Conservation (phyloP, 768 basidiomycete genomes). For the Mycena albidolilacea region DNA sequence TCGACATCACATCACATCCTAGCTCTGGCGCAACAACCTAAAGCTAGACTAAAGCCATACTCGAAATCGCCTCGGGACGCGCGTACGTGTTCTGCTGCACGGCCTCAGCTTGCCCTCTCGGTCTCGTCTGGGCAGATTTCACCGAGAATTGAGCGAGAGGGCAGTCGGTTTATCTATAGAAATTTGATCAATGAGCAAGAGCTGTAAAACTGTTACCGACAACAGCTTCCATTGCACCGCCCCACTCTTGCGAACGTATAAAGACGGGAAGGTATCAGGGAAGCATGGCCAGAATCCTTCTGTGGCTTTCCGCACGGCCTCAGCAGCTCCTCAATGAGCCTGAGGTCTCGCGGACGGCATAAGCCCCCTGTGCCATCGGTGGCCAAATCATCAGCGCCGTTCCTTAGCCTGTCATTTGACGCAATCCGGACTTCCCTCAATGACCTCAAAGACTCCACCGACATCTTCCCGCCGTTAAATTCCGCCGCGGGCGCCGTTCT, state of each 20-base stretch:
- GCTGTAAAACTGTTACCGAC: background rate
- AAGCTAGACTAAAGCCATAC: too few species aligned
- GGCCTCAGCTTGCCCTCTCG: too few species aligned
- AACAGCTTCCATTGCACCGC: background rate
- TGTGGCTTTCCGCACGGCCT: background rate
- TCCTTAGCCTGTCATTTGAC: background rate
- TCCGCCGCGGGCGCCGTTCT: constrained; percentile 8
- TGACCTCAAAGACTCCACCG: constrained; percentile 18
- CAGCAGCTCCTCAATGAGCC: constrained; percentile 3
- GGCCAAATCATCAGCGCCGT: background rate
- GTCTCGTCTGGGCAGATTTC: too few species aligned
- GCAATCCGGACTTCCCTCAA: constrained; percentile 15
- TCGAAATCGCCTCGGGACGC: too few species aligned
- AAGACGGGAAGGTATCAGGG: background rate
- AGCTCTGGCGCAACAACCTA: too few species aligned
- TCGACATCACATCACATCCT: too few species aligned
- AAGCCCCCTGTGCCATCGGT: background rate
- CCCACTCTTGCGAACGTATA: background rate
- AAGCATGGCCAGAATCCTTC: background rate
- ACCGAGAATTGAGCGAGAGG: background rate
- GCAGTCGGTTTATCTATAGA: background rate
- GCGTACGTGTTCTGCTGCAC: too few species aligned
- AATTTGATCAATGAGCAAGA: background rate
- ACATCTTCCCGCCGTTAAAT: constrained; percentile 3
- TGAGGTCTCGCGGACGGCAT: constrained; percentile 18